These are phyloP conservation scores for Geotrichum fermentans DNA, from an alignment of 1,139 yeast genomes.

Conservation along the genomic window DNA sequence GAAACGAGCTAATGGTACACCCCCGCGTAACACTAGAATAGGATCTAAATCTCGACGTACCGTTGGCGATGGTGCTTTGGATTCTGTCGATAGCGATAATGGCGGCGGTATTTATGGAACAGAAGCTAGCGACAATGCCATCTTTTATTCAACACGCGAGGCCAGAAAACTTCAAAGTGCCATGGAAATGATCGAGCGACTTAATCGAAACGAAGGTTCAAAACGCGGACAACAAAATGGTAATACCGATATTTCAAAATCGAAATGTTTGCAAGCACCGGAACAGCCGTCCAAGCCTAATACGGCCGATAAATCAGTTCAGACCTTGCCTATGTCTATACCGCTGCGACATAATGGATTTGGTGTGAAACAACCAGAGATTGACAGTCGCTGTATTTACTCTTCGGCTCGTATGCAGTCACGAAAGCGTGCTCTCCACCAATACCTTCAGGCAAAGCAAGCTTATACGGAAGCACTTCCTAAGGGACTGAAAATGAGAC, in stretches of 20 bases:
- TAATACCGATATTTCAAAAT: too few relatives aligned
- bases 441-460: conserved; percentile 17
- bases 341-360: conserved; percentile 7
- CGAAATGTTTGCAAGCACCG: too few relatives aligned
- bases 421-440: conserved; percentile 7
- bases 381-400: background rate
- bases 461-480: conserved; percentile 6
- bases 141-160: conserved; percentile 17
- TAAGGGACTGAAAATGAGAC: background rate
- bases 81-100: conserved; percentile 12
- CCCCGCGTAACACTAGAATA: conserved; percentile 20
- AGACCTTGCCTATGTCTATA: conserved; percentile 11
- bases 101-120: conserved; percentile 14
- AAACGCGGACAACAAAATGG: too few relatives aligned
- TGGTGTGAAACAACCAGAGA: too few relatives aligned
- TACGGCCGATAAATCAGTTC: conserved; percentile 12
- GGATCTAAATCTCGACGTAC: conserved; percentile 21
- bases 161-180: conserved; percentile 31
- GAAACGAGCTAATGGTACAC: conserved; percentile 24
- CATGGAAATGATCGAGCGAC: conserved; percentile 29
- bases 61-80: conserved; percentile 10
- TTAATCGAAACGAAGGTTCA: conserved; percentile 22
- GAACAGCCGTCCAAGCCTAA: too few relatives aligned
- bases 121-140: conserved; percentile 12
- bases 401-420: background rate